phyloP scores from a whole-genome alignment of 2,329 filamentous ascomycete genomes.

The Sporothrix globosa region DNA sequence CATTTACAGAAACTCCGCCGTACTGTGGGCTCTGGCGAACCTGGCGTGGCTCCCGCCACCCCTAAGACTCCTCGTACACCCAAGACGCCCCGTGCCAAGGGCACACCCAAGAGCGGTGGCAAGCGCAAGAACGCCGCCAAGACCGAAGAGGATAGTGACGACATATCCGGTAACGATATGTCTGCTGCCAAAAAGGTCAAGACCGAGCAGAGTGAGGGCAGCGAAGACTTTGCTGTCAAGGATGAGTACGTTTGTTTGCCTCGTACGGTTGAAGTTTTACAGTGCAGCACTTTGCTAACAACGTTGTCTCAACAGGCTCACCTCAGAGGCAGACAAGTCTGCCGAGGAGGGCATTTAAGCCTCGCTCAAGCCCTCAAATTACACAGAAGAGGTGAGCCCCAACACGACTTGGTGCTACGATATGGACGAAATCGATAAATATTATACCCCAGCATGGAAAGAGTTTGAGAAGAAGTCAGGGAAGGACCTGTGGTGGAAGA shows the following conservation, averaged over 20 bases:
- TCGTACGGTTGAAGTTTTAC: too few relatives aligned
- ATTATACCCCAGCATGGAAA: neutral
- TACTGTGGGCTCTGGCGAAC: constrained; percentile 36
- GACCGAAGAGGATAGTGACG: constrained; percentile 27
- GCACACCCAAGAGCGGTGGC: constrained; percentile 26
- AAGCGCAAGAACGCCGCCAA: constrained; percentile 31
- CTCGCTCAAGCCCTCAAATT: neutral
- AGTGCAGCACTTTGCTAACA: neutral
- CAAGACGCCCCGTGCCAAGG: constrained; percentile 34
- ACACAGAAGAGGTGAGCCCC: neutral
- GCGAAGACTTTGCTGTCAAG: constrained; percentile 28
- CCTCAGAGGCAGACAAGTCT: neutral
- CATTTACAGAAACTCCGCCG: constrained; percentile 45
- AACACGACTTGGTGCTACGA: neutral
- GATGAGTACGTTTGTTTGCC: constrained; percentile 29
- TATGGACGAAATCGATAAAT: neutral
- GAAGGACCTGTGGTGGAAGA: neutral
- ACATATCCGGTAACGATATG: neutral
- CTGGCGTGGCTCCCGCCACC: constrained; percentile 30
- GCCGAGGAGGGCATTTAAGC: neutral
- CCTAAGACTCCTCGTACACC: constrained; percentile 25
- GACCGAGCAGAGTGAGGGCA: neutral
- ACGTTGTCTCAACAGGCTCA: neutral
- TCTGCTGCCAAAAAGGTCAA: constrained; percentile 36
- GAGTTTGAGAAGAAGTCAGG: neutral